Percentiles rank a stretch among this genome's conserved stretches.
These are phyloP conservation scores for Dryadomyces sulphureus DNA, from an alignment of 2,329 filamentous ascomycete species.

Conservation along the genomic window DNA sequence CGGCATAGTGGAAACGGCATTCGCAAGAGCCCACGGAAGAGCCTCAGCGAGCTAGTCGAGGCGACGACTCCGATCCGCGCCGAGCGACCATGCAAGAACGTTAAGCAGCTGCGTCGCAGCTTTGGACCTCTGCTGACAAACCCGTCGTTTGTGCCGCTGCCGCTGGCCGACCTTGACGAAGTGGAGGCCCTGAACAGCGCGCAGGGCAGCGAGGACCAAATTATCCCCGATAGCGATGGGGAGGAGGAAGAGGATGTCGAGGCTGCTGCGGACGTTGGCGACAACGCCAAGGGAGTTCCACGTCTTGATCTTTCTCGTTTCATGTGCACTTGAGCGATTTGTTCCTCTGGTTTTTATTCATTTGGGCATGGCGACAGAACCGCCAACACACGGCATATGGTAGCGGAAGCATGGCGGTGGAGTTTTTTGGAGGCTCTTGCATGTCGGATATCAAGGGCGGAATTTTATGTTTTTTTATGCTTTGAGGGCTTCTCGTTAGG, in stretches of 20 bases:
- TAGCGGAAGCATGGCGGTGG: no score
- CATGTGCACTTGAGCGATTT: constrained; percentile 19
- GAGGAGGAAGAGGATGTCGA: constrained; percentile 23
- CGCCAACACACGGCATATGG: no score
- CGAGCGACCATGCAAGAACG: not conserved
- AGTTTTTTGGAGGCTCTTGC: no score
- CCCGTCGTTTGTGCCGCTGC: constrained; percentile 38
- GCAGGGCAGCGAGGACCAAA: constrained; percentile 41
- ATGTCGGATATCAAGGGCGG: no score
- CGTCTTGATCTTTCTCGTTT: constrained; percentile 35
- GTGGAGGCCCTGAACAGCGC: constrained; percentile 33
- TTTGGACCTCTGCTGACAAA: constrained; percentile 23
- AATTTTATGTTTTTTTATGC: no score
- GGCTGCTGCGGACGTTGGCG: not conserved
- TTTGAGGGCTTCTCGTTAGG: no score
- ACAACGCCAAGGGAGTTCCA: constrained; percentile 6
- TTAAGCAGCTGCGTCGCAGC: constrained; percentile 11
- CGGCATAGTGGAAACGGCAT: no score
- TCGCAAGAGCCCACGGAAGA: not conserved
- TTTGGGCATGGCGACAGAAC: no score
- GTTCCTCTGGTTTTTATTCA: not conserved
- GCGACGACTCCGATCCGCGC: not conserved
- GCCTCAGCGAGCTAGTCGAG: constrained; percentile 7
- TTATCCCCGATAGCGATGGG: constrained; percentile 36
- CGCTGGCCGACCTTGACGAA: constrained; percentile 37